Conservation (phyloP, 805 yeast genomes). For the Yamadazyma kitorensis region DNA sequence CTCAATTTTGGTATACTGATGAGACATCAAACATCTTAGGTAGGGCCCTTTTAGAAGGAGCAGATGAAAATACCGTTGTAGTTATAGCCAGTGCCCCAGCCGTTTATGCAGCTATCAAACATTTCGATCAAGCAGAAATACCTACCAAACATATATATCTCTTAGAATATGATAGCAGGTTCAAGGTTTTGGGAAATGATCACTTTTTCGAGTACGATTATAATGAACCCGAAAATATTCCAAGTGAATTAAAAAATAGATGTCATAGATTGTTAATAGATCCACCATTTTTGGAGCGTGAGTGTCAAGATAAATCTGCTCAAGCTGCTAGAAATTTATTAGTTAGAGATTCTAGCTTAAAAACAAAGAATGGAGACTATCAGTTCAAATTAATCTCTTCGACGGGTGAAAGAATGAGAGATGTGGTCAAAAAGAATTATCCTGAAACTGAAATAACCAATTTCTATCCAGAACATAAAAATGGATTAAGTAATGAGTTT, state of each 20-base stretch:
- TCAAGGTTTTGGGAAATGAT: constrained; percentile 68
- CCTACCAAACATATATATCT: constrained; percentile 73
- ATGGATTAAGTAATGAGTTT: constrained; percentile 85
- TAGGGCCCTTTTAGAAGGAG: constrained; percentile 71
- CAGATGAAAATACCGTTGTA: constrained; percentile 66
- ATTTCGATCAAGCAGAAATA: constrained; percentile 42
- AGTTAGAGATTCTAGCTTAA: constrained; percentile 32
- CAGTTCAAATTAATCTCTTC: constrained; percentile 62
- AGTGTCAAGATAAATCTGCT: constrained; percentile 70
- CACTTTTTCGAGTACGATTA: constrained; percentile 76
- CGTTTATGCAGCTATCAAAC: constrained; percentile 76
- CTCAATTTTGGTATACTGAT: constrained; percentile 89
- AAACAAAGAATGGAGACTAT: constrained; percentile 38
- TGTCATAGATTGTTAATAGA: constrained; percentile 76
- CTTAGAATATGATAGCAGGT: constrained; percentile 77
- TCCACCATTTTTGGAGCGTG: constrained; percentile 83
- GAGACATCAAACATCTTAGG: constrained; percentile 68
- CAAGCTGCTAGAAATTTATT: constrained; percentile 57
- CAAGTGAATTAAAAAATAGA: constrained; percentile 52
- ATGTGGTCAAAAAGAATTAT: constrained; percentile 57
- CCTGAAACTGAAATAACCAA: constrained; percentile 63
- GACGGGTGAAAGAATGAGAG: constrained; percentile 87
- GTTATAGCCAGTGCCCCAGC: constrained; percentile 89
- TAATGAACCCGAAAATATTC: constrained; percentile 61
- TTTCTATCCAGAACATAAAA: constrained; percentile 76